These are phyloP conservation scores for Schizonepeta tenuifolia DNA, from an alignment of 257 asterid species.

Conservation along the genomic window DNA sequence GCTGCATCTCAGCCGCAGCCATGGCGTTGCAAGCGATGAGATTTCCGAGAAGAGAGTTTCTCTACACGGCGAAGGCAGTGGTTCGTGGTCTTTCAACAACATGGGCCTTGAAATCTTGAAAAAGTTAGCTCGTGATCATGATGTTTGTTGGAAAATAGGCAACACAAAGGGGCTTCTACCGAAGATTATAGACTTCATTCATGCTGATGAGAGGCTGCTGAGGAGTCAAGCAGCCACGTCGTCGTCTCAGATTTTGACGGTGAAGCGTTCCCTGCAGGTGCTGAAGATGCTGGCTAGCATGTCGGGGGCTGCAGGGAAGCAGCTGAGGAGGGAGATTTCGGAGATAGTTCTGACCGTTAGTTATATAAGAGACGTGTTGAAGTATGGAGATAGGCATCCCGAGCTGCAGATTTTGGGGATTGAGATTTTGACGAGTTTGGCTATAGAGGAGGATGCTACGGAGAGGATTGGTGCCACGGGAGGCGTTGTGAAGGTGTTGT, in stretches of 20 bases:
- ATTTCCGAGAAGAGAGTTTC: slow-evolving; percentile 65
- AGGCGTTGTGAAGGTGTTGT: slow-evolving; percentile 69
- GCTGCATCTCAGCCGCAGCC: slow-evolving; percentile 59
- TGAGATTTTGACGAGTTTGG: slow-evolving; percentile 68
- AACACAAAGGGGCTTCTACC: slow-evolving; percentile 82
- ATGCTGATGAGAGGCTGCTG: slow-evolving; percentile 70
- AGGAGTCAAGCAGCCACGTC: slow-evolving; percentile 39
- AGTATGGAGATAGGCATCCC: slow-evolving; percentile 71
- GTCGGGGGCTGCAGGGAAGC: slow-evolving; percentile 72
- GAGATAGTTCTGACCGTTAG: slow-evolving; percentile 82
- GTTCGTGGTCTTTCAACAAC: slow-evolving; percentile 80
- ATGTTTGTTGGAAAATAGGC: slow-evolving; percentile 79
- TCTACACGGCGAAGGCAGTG: slow-evolving; percentile 49
- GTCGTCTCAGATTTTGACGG: slow-evolving; percentile 62
- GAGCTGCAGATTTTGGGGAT: slow-evolving; percentile 70
- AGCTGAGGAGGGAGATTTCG: slow-evolving; percentile 75
- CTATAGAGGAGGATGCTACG: slow-evolving; percentile 78
- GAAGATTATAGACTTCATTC: slow-evolving; percentile 73
- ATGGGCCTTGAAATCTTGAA: slow-evolving; percentile 84
- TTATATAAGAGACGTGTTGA: slow-evolving; percentile 69
- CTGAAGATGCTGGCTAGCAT: slow-evolving; percentile 79
- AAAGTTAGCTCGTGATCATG: slow-evolving; percentile 89
- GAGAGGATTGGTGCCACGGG: slow-evolving; percentile 88
- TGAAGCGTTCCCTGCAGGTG: slow-evolving; percentile 77
- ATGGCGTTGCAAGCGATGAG: slow-evolving; percentile 60